phyloP scores from a whole-genome alignment of 805 yeast genomes.

The Lipomyces starkeyi region DNA sequence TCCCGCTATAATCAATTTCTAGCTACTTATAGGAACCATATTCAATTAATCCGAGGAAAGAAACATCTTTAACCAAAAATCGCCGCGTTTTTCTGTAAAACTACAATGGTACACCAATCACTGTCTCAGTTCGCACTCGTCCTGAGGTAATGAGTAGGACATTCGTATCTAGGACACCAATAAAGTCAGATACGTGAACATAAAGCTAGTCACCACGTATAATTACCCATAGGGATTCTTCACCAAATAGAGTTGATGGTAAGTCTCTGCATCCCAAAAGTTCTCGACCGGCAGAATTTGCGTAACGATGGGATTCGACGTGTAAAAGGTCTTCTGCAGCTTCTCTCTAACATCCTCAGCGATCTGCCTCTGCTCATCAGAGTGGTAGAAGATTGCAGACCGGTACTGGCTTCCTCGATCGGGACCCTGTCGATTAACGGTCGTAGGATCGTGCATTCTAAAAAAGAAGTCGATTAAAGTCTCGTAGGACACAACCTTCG shows the following conservation, averaged over 20 bases:
- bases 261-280: slow-evolving; percentile 95
- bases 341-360: slow-evolving; percentile 56
- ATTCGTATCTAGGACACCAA: slow-evolving; percentile 55
- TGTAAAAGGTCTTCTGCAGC: slow-evolving; percentile 75
- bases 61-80: background rate
- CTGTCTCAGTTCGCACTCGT: slow-evolving; percentile 42
- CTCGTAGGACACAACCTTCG: slow-evolving; percentile 60
- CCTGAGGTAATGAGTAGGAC: slow-evolving; percentile 87
- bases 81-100: background rate
- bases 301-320: slow-evolving; percentile 71
- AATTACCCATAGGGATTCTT: slow-evolving; percentile 77
- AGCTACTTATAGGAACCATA: background rate
- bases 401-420: slow-evolving; percentile 91
- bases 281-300: slow-evolving; percentile 66
- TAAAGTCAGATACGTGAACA: background rate
- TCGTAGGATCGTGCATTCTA: slow-evolving; percentile 93
- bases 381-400: slow-evolving; percentile 74
- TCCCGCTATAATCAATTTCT: background rate
- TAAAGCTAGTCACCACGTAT: background rate
- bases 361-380: slow-evolving; percentile 54
- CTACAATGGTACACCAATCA: background rate
- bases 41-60: background rate
- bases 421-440: slow-evolving; percentile 80
- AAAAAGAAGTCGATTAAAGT: slow-evolving; percentile 84
- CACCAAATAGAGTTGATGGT: slow-evolving; percentile 82